These are phyloP conservation scores for Galerina sulciceps DNA, from an alignment of 768 basidiomycete species.

Conservation along the genomic window DNA sequence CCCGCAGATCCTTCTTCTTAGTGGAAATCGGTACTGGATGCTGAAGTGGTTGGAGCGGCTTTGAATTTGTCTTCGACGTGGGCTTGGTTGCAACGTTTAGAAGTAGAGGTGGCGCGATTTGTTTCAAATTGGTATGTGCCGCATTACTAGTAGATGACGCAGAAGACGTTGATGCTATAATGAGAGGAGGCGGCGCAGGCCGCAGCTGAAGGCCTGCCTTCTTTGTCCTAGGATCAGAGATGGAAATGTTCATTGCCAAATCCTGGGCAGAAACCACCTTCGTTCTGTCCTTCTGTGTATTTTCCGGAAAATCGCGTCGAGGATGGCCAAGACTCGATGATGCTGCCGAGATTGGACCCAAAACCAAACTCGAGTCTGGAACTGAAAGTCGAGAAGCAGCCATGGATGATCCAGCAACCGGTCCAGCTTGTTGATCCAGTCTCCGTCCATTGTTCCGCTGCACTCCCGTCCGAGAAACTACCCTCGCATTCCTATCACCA, in stretches of 20 bases:
- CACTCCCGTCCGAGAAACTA: background rate
- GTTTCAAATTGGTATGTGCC: background rate
- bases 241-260: background rate
- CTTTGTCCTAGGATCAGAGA: background rate
- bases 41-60: conserved; percentile 24
- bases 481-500: background rate
- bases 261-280: conserved; percentile 1
- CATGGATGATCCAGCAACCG: background rate
- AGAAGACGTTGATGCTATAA: background rate
- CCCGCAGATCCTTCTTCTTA: conserved; percentile 42
- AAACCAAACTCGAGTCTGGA: too few relatives aligned
- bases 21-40: conserved; percentile 24
- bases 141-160: background rate
- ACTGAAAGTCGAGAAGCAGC: background rate
- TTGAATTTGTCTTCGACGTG: conserved; percentile 13
- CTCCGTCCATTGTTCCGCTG: background rate
- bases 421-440: background rate
- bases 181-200: conserved; percentile 6
- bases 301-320: background rate
- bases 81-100: background rate
- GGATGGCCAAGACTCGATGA: too few relatives aligned
- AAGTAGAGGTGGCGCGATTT: background rate
- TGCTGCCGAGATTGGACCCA: too few relatives aligned
- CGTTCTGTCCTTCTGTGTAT: background rate
- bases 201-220: background rate